Base-by-base conservation (phyloP, 441 rosid genomes). In the Bruguiera hainesii region DNA sequence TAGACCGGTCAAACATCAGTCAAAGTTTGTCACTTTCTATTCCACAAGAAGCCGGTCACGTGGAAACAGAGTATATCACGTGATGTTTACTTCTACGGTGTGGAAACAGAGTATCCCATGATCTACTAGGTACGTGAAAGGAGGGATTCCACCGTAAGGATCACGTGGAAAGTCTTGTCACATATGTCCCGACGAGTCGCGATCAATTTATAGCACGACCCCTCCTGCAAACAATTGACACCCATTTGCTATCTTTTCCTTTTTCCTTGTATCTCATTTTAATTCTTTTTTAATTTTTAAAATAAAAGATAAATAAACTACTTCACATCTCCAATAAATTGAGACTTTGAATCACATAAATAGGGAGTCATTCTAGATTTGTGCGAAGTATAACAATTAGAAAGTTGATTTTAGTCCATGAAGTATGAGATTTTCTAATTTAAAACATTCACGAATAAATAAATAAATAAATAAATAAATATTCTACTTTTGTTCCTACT, bases 1-100 rank as follows among this genome's bases (percentile, higher is more conserved):
- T 37, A 21, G 82, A 65, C 75, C 31, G 65, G 79, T 82, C 86
- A 80, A 82, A 74, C 70, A 1, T 49, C 62, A 56, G 67, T 64
- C 69, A 35, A 37, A 55, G 6, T n/a, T 29, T 49, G 39, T 55
- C 23, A 51, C 77, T 33, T 70, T 63, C 37, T 25, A 55, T 53
- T 23, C 37, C 3, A 8, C 5, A 49, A 67, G 55, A 46, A 37
- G 25, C 56, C 3, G 25, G 60, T 65, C 76, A 73, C 72, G 63
- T 71, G 76, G 33, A 16, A 31, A 26, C 53, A 55, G 8, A 25
- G 46, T 28, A 5, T 18, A 30, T 58, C 62, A 52, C 35, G 63
- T 70, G 29, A 15, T 20, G 16, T 5, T 42, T 2, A 9, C 29
- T 3, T 53, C 5, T 53, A 53, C 58, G 26, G 29, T 25, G 26